Evolutionary conservation across 148 eudicot genomes (phyloP).

Genomic region (Rhododendron simsii): DNA sequence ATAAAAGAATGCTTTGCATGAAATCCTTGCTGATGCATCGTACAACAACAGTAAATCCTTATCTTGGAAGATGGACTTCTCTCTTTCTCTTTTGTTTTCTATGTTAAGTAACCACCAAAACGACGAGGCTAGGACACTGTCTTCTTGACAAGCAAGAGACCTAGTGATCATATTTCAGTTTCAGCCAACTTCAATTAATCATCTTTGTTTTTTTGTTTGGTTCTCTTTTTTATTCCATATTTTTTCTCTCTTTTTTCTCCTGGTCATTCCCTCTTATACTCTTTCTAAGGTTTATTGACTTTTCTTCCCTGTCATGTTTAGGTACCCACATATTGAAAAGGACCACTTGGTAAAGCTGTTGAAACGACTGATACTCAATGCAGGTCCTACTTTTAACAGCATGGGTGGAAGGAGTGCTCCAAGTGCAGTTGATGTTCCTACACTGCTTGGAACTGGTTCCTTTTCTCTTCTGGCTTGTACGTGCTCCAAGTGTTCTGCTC

Average conservation of each 20-base stretch:
- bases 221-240: not conserved
- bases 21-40: not conserved
- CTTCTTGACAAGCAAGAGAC: not conserved
- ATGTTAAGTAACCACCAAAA: not conserved
- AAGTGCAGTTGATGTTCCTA: conserved; percentile 87
- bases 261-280: not conserved
- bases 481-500: conserved; percentile 10
- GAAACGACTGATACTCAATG: conserved; percentile 70
- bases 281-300: not conserved
- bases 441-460: conserved; percentile 82
- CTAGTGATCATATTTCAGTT: not conserved
- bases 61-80: not conserved
- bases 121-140: not conserved
- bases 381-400: conserved; percentile 37
- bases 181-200: not conserved
- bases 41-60: not conserved
- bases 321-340: conserved; percentile 80
- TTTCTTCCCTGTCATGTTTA: conserved; percentile 21
- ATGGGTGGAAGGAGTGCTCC: conserved; percentile 36
- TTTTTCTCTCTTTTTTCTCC: not conserved
- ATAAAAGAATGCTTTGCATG: not conserved
- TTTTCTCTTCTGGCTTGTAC: conserved; percentile 82
- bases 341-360: conserved; percentile 91
- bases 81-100: not conserved
- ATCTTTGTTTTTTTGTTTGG: not conserved